These are phyloP conservation scores for Colletotrichum truncatum DNA, from an alignment of 2,329 filamentous ascomycete species.

Conservation along the genomic window DNA sequence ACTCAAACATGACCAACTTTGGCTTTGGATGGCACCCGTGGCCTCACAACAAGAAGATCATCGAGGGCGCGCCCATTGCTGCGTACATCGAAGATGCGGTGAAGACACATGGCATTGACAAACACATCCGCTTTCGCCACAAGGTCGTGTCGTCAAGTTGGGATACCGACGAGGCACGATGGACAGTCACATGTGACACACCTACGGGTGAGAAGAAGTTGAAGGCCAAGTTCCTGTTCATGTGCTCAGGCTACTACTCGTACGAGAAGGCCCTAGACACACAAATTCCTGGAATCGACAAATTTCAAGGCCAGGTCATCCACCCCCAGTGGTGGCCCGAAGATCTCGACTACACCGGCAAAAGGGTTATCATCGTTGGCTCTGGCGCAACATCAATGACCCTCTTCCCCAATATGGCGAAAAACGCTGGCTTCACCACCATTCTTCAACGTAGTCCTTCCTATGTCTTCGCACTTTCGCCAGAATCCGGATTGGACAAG, in stretches of 20 bases:
- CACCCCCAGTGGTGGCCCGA: slow-evolving; percentile 84
- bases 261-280: slow-evolving; percentile 70
- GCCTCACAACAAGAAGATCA: slow-evolving; percentile 63
- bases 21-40: slow-evolving; percentile 79
- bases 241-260: slow-evolving; percentile 76
- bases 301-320: slow-evolving; percentile 70
- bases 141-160: slow-evolving; percentile 60
- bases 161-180: slow-evolving; percentile 63
- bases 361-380: slow-evolving; percentile 78
- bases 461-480: slow-evolving; percentile 69
- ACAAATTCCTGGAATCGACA: slow-evolving; percentile 72
- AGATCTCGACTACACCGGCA: slow-evolving; percentile 70
- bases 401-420: slow-evolving; percentile 74
- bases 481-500: slow-evolving; percentile 45
- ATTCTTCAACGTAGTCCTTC: slow-evolving; percentile 84
- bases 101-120: slow-evolving; percentile 58
- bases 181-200: slow-evolving; percentile 58
- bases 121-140: slow-evolving; percentile 62
- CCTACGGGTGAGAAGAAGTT: slow-evolving; percentile 35
- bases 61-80: slow-evolving; percentile 59
- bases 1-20: slow-evolving; percentile 69
- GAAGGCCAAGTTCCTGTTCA: slow-evolving; percentile 64
- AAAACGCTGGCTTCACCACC: slow-evolving; percentile 73
- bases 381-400: slow-evolving; percentile 84
- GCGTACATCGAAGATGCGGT: slow-evolving; percentile 64